Evolutionary conservation across 441 rosid species (phyloP).

Genomic region (Arabidopsis hybrid): DNA sequence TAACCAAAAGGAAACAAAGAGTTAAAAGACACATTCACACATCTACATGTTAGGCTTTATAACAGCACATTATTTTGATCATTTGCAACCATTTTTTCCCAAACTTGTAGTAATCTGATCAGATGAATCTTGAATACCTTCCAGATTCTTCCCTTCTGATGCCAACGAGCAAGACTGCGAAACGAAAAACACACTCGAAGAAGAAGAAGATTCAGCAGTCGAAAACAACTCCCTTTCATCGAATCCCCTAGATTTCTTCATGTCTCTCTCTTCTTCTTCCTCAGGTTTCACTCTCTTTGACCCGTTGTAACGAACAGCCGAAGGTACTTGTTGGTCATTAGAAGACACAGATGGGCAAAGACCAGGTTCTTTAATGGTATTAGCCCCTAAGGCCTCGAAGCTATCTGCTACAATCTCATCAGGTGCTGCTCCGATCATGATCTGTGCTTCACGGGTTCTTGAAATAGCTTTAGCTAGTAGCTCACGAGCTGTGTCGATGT

Average conservation of each 20-base stretch:
- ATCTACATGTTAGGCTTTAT: conserved; percentile 40
- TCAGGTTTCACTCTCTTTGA: conserved; percentile 57
- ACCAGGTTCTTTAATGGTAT: conserved; percentile 50
- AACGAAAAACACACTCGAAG: conserved; percentile 62
- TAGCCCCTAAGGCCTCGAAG: conserved; percentile 54
- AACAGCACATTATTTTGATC: conserved; percentile 19
- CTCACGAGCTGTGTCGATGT: conserved; percentile 73
- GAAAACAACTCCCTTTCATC: conserved; percentile 62
- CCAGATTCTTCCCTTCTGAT: conserved; percentile 53
- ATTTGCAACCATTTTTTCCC: conserved; percentile 48
- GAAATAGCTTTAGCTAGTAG: conserved; percentile 70
- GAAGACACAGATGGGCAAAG: conserved; percentile 59
- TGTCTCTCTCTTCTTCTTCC: conserved; percentile 50
- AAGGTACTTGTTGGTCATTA: conserved; percentile 86
- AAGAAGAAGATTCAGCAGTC: conserved; percentile 68
- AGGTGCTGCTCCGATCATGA: conserved; percentile 52
- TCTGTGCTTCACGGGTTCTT: conserved; percentile 80
- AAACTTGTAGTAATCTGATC: conserved; percentile 50
- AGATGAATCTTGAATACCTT: conserved; percentile 54
- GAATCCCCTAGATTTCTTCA: conserved; percentile 34
- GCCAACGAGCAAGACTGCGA: conserved; percentile 59
- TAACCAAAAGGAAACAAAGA: conserved; percentile 10
- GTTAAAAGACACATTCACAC: conserved; percentile 31
- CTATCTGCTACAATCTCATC: conserved; percentile 78
- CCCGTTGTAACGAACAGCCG: conserved; percentile 47